Evolutionary conservation across 2,329 filamentous ascomycete genomes (phyloP).

Genomic region (Cylindrodendrum hubeiense): DNA sequence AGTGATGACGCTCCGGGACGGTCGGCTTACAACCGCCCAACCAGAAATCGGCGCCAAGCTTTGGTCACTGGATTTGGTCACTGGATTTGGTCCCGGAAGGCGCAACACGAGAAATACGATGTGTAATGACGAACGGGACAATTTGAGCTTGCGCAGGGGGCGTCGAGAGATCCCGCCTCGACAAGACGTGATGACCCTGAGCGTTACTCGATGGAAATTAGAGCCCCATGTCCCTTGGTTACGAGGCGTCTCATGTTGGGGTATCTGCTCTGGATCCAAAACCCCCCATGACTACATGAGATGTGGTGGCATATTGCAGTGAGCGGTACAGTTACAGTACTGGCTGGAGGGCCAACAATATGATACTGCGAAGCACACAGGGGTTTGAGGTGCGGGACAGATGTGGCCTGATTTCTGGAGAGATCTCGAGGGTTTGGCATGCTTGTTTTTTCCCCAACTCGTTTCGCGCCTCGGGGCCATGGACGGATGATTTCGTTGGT

Average conservation of each 20-base stretch:
- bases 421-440: constrained; percentile 24
- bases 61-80: constrained; percentile 13
- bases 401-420: constrained; percentile 24
- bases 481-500: constrained; percentile 4
- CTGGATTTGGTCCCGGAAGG: constrained; percentile 8
- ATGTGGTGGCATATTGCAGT: constrained; percentile 1
- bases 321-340: constrained; percentile 5
- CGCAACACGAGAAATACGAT: constrained; percentile 23
- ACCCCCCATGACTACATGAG: constrained; percentile 6
- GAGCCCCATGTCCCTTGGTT: not conserved
- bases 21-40: constrained; percentile 16
- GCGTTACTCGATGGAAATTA: constrained; percentile 17
- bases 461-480: constrained; percentile 5
- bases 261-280: not conserved
- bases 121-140: constrained; percentile 6
- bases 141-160: constrained; percentile 15
- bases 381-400: constrained; percentile 19
- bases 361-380: constrained; percentile 2
- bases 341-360: not conserved
- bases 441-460: constrained; percentile 21
- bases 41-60: constrained; percentile 18
- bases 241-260: not conserved
- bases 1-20: constrained; percentile 15
- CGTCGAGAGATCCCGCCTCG: constrained; percentile 12
- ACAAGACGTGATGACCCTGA: constrained; percentile 11